These are phyloP conservation scores for Heliocybe sulcata DNA, from an alignment of 1,284 basidiomycete species.

Conservation along the genomic window DNA sequence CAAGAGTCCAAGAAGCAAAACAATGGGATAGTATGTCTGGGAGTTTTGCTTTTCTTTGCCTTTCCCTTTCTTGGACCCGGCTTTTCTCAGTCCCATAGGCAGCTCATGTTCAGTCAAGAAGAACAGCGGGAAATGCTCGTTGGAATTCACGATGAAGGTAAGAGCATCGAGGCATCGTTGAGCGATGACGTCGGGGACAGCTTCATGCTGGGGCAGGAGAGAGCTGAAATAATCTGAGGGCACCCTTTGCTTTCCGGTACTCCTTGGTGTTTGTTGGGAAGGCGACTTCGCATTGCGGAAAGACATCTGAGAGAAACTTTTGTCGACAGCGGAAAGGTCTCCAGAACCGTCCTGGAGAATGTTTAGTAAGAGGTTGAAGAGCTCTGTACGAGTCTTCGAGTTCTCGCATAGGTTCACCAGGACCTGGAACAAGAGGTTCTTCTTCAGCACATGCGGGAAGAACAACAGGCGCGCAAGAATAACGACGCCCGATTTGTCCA, in stretches of 20 bases:
- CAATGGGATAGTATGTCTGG: slow-evolving; percentile 86
- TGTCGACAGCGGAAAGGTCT: slow-evolving; percentile 88
- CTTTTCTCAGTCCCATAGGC: slow-evolving; percentile 64
- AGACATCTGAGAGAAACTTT: slow-evolving; percentile 90
- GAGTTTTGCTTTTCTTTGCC: slow-evolving; percentile 83
- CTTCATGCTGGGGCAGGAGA: slow-evolving; percentile 60
- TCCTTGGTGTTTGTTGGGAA: slow-evolving; percentile 51
- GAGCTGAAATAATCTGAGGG: slow-evolving; percentile 44
- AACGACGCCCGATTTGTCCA: slow-evolving; percentile 89
- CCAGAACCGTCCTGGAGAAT: slow-evolving; percentile 94
- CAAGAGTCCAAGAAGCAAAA: slow-evolving; percentile 78
- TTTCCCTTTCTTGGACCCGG: slow-evolving; percentile 78
- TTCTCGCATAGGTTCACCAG: slow-evolving; percentile 97
- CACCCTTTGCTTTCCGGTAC: slow-evolving; percentile 62
- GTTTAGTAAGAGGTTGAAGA: slow-evolving; percentile 88
- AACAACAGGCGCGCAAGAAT: slow-evolving; percentile 91
- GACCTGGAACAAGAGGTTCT: slow-evolving; percentile 83
- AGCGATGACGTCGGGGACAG: slow-evolving; percentile 85
- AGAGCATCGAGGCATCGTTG: slow-evolving; percentile 90
- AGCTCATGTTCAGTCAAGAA: slow-evolving; percentile 94
- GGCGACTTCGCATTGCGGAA: slow-evolving; percentile 60
- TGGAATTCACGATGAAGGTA: slow-evolving; percentile 77
- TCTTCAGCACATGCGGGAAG: slow-evolving; percentile 90
- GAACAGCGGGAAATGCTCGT: slow-evolving; percentile 80
- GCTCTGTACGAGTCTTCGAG: slow-evolving; percentile 82